These are phyloP conservation scores for Aspergillus nanangensis DNA, from an alignment of 495 filamentous ascomycete genomes.

Conservation along the genomic window DNA sequence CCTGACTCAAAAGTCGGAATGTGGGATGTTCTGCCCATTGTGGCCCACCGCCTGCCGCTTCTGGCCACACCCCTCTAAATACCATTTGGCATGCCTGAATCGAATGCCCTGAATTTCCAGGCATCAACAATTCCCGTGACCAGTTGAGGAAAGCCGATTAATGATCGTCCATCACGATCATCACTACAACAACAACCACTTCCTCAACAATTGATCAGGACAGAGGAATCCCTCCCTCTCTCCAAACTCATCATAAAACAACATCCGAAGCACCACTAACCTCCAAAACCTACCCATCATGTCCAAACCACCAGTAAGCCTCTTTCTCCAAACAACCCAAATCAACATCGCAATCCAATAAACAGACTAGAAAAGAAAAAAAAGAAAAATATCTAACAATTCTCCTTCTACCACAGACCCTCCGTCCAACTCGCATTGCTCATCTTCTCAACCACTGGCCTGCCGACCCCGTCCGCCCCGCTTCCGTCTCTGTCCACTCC, in stretches of 20 bases:
- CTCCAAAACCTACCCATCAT: neutral
- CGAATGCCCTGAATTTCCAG: neutral
- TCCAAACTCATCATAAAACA: neutral
- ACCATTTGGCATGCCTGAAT: neutral
- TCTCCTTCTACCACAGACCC: no score
- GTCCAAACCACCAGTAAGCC: neutral
- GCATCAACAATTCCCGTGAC: neutral
- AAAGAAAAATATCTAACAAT: no score
- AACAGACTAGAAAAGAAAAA: no score
- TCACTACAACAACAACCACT: neutral
- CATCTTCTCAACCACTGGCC: conserved; percentile 71
- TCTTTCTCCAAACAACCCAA: neutral
- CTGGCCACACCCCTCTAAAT: neutral
- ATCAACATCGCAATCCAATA: no score
- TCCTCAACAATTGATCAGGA: neutral
- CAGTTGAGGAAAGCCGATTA: no score
- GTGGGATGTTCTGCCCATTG: conserved; percentile 14
- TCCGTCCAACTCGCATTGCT: conserved; percentile 36
- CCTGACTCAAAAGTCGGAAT: conserved; percentile 14
- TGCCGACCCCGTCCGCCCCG: conserved; percentile 69
- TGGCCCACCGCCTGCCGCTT: conserved; percentile 17
- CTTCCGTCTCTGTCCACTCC: conserved; percentile 64
- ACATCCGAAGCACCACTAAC: neutral
- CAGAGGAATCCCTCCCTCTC: no score
- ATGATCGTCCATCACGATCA: no score